Conservation (phyloP, 23 red algal genomes). For the Gracilaria vermiculophylla region DNA sequence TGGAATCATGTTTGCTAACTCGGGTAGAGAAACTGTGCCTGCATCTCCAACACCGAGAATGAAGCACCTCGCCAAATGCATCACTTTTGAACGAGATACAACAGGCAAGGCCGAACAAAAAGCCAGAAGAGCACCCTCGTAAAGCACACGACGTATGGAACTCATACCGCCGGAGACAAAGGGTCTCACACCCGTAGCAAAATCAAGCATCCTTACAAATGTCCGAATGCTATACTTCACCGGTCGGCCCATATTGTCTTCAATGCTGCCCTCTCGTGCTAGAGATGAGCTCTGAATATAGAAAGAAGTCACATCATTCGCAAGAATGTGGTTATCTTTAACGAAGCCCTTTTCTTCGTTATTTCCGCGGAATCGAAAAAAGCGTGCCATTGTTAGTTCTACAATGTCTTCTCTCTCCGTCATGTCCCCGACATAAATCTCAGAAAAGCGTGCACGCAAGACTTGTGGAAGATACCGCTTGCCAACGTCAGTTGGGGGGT, state of each 20-base stretch:
- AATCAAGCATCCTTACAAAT: constrained; percentile 76
- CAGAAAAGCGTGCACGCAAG: constrained; percentile 80
- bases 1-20: background rate
- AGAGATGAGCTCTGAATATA: constrained; percentile 46
- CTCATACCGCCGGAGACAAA: background rate
- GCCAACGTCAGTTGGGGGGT: constrained; percentile 87
- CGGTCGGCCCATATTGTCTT: constrained; percentile 50
- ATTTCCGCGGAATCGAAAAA: background rate
- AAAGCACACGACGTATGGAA: constrained; percentile 56
- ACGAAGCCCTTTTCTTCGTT: background rate
- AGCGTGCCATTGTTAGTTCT: constrained; percentile 34
- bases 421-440: constrained; percentile 73
- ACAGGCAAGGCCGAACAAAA: constrained; percentile 78
- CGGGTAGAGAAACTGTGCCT: background rate
- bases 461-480: constrained; percentile 70
- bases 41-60: background rate
- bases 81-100: background rate
- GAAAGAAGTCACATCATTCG: constrained; percentile 69
- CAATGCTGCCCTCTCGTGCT: constrained; percentile 23
- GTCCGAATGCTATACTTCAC: constrained; percentile 79
- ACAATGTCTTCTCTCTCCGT: constrained; percentile 50
- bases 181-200: constrained; percentile 27
- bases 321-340: constrained; percentile 27
- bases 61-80: background rate
- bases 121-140: constrained; percentile 82